Conservation (phyloP, 2,329 filamentous ascomycete genomes). For the Thyridium curvatum region DNA sequence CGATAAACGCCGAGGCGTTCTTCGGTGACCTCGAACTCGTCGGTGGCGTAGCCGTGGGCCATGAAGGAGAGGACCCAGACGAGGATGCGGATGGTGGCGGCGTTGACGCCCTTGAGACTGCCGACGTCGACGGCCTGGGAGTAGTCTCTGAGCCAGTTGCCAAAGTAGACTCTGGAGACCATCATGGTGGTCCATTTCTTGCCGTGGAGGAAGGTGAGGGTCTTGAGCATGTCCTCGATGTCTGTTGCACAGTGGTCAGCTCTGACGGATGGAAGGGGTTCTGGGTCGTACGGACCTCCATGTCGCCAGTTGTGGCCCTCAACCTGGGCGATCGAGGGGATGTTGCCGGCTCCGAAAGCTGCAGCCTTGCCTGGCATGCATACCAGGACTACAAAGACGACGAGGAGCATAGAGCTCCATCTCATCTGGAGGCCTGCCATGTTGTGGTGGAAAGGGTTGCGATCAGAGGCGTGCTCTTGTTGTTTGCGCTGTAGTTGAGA, state of each 20-base stretch:
- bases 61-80: constrained; percentile 79
- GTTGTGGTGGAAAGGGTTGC: too few relatives aligned
- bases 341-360: constrained; percentile 66
- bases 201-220: constrained; percentile 67
- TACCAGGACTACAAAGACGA: constrained; percentile 46
- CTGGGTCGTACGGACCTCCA: constrained; percentile 44
- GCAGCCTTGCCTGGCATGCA: constrained; percentile 48
- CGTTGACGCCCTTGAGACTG: constrained; percentile 71
- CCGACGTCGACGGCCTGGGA: constrained; percentile 79
- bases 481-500: too few relatives aligned
- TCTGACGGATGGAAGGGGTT: background rate
- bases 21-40: constrained; percentile 76
- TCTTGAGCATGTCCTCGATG: constrained; percentile 77
- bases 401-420: constrained; percentile 46
- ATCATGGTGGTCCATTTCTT: constrained; percentile 82
- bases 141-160: constrained; percentile 83
- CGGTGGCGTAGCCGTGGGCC: constrained; percentile 78
- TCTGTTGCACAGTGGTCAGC: constrained; percentile 32
- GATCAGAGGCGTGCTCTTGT: too few relatives aligned
- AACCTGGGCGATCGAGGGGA: constrained; percentile 58
- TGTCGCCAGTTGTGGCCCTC: constrained; percentile 67
- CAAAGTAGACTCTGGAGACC: constrained; percentile 75
- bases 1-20: constrained; percentile 76
- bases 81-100: constrained; percentile 70
- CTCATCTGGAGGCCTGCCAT: constrained; percentile 43